Evolutionary conservation across 495 filamentous ascomycete species (phyloP).

Genomic region (Talaromyces trachyspermus): DNA sequence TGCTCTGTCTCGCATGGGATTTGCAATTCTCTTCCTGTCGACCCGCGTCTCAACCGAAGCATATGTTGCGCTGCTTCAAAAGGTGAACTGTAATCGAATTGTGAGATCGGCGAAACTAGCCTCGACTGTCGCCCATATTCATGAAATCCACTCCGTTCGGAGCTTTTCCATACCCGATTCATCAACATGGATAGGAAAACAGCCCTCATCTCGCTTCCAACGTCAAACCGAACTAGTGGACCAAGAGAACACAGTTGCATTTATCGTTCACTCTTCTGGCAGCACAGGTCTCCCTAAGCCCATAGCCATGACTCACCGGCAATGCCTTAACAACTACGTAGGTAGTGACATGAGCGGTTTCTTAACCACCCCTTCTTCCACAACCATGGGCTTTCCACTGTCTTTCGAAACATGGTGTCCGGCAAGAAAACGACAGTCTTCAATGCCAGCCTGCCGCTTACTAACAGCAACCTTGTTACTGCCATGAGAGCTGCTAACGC

Average conservation of each 20-base stretch:
- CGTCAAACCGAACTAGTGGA: conserved; percentile 1
- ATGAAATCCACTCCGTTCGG: neutral
- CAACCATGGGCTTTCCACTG: conserved; percentile 38
- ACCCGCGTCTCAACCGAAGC: conserved; percentile 46
- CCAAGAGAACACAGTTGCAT: conserved; percentile 17
- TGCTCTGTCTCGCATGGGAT: conserved; percentile 48
- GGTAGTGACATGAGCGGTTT: conserved; percentile 37
- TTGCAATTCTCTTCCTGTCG: conserved; percentile 48
- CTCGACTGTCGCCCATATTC: conserved; percentile 16
- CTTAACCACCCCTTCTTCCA: conserved; percentile 47
- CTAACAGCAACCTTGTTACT: conserved; percentile 26
- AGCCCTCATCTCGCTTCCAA: neutral
- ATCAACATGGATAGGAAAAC: neutral
- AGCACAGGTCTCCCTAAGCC: conserved; percentile 34
- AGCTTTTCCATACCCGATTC: neutral
- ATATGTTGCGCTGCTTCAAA: conserved; percentile 38
- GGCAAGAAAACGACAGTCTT: conserved; percentile 35
- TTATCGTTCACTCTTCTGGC: conserved; percentile 39
- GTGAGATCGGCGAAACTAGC: conserved; percentile 16
- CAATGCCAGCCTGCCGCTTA: conserved; percentile 38
- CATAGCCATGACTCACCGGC: conserved; percentile 32
- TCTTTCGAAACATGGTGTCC: conserved; percentile 38
- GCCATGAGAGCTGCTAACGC: conserved; percentile 27
- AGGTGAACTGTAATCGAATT: conserved; percentile 35
- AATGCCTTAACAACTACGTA: conserved; percentile 30